Percentiles rank a stretch among this genome's conserved stretches.
Conservation (phyloP, 192 early-diverging fungal genomes). For the Podila clonocystis region DNA sequence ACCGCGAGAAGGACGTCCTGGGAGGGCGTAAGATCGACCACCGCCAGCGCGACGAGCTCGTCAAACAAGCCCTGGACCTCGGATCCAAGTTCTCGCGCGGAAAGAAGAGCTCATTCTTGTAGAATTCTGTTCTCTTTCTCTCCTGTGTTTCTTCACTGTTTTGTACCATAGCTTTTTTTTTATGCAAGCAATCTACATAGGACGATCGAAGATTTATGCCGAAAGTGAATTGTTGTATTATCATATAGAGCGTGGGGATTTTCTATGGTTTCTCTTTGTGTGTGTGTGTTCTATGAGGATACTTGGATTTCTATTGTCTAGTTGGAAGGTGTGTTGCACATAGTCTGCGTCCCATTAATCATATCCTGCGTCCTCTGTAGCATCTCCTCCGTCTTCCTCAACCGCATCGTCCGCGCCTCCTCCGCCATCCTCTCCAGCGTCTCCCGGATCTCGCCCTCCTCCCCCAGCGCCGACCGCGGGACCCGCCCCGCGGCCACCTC, state of each 20-base stretch:
- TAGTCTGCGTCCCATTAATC: not conserved
- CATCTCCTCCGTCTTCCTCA: slow-evolving; percentile 9
- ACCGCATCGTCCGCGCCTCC: slow-evolving; percentile 5
- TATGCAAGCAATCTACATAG: not conserved
- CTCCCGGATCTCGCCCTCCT: slow-evolving; percentile 16
- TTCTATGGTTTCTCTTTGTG: no score
- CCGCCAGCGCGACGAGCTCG: slow-evolving; percentile 55
- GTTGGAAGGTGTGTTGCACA: no score
- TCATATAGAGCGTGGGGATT: no score
- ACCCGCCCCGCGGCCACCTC: slow-evolving; percentile 19
- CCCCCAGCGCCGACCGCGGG: slow-evolving; percentile 10
- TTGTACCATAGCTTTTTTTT: not conserved
- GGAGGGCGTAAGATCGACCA: slow-evolving; percentile 58
- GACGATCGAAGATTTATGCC: no score
- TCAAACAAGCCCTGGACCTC: slow-evolving; percentile 55
- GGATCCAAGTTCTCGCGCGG: slow-evolving; percentile 63
- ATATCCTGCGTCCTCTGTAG: slow-evolving; percentile 7
- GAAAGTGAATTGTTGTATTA: no score
- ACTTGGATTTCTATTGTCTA: no score
- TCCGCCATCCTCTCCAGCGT: slow-evolving; percentile 27
- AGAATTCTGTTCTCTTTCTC: not conserved
- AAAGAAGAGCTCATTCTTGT: slow-evolving; percentile 56
- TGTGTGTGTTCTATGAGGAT: no score
- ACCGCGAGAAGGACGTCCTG: slow-evolving; percentile 65
- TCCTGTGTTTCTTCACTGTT: not conserved